A percentile compares a stretch with the other conserved stretches of the same genome.
These are phyloP conservation scores for Rheum nobile DNA, from an alignment of 148 eudicot genomes.

Conservation along the genomic window DNA sequence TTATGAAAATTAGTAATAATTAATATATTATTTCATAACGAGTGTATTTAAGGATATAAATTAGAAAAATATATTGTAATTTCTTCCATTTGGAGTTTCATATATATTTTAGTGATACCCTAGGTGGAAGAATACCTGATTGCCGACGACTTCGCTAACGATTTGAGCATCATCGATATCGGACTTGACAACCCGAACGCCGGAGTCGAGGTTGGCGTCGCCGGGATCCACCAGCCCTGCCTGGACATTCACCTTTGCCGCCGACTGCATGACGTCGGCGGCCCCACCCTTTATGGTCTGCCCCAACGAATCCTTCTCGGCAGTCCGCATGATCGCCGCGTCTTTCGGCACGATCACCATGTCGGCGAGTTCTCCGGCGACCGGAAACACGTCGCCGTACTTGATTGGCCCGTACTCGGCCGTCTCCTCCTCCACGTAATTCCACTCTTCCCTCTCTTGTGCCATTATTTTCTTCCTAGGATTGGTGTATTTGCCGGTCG, in stretches of 20 bases:
- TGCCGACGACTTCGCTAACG: neutral
- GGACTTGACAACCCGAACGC: neutral
- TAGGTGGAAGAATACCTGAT: neutral
- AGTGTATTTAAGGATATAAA: no score
- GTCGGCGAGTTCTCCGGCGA: slow-evolving; percentile 31
- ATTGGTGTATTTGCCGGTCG: no score
- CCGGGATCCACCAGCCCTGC: slow-evolving; percentile 24
- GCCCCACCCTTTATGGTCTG: slow-evolving; percentile 33
- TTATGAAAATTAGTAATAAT: no score
- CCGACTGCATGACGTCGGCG: slow-evolving; percentile 50
- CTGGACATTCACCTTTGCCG: slow-evolving; percentile 34
- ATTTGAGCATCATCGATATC: neutral
- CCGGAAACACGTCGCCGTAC: slow-evolving; percentile 45
- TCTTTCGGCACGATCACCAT: slow-evolving; percentile 35
- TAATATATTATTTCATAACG: no score
- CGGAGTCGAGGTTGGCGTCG: slow-evolving; percentile 14
- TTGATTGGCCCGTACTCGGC: slow-evolving; percentile 18
- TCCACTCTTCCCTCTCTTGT: neutral
- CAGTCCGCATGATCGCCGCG: slow-evolving; percentile 51
- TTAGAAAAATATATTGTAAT: no score
- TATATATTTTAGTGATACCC: no score
- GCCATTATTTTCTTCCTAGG: neutral
- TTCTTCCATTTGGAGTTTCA: no score
- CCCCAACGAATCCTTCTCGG: slow-evolving; percentile 39
- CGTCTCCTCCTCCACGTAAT: neutral